Evolutionary conservation across 441 rosid genomes (phyloP), one percentile per base, ranked within the genome.

Genomic region (Pelargonium hybrid): DNA sequence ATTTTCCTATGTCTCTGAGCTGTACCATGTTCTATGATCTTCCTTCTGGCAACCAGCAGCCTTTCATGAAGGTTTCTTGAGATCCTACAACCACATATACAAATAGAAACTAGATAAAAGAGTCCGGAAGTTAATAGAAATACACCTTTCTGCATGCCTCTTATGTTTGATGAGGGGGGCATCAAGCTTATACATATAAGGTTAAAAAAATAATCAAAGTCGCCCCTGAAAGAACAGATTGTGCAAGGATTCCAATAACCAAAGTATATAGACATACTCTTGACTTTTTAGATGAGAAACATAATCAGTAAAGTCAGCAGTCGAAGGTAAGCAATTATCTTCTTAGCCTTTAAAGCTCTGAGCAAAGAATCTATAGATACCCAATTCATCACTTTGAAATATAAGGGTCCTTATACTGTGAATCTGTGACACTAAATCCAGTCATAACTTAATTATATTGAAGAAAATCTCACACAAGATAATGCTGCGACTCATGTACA

Each of bases 61-160:
- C 78, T 84, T 69, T 82, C 82, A 76, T 87, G 85, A 76, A 87
- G 84, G 69, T 80, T 79, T 79, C 85, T 87, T 63, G 97, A 85
- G 63, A 87, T 72, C 84, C 97, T 91, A 77, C 61, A 76, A 70
- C 69, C 71, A 66, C 21, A 71, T 18, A 70, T 9, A 50, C 67
- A 80, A 64, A 23, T 13, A 57, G 7, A 74, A 48, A 75, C 54
- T 76, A 45, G 18, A 71, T 70, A 37, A 52, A 45, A 67, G 66
- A 70, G 66, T 71, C 70, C 39, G 54, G 48, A 54, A 26, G 61
- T 34, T 72, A 23, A 69, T 31, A 76, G 18, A 18, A 37, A 11
- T 25, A 37, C 43, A 37, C 56, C 57, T 66, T 18, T 70, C 45
- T 23, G 17, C 11, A 48, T 54, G 21, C 18, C 61, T 23, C 20